Evolutionary conservation across 2,329 filamentous ascomycete species (phyloP).

Genomic region (Xylariomycetidae sp.): DNA sequence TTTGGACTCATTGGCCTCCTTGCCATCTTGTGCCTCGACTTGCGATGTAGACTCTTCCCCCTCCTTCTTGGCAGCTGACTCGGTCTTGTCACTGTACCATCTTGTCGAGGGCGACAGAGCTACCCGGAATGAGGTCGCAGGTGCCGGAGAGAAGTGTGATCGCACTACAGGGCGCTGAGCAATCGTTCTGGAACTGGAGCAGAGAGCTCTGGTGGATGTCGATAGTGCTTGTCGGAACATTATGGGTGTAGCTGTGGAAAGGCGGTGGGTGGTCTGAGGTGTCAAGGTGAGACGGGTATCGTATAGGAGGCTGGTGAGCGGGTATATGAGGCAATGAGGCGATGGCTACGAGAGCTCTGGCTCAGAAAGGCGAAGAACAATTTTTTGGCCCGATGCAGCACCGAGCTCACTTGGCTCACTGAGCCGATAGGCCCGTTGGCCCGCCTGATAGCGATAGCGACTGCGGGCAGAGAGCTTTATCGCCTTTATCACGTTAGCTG

Average conservation of each 20-base stretch:
- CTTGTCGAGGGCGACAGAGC: slow-evolving; percentile 18
- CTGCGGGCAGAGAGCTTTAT: too few relatives aligned
- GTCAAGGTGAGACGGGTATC: slow-evolving; percentile 1
- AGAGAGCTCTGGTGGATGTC: slow-evolving; percentile 23
- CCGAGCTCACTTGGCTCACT: too few relatives aligned
- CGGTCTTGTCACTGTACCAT: slow-evolving; percentile 33
- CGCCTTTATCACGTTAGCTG: too few relatives aligned
- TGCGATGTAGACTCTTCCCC: slow-evolving; percentile 28
- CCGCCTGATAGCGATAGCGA: too few relatives aligned
- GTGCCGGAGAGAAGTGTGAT: slow-evolving; percentile 36
- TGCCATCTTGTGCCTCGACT: slow-evolving; percentile 29
- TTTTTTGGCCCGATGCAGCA: slow-evolving; percentile 6
- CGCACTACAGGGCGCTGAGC: slow-evolving; percentile 42
- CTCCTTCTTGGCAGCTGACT: slow-evolving; percentile 35
- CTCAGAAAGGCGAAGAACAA: slow-evolving; percentile 1
- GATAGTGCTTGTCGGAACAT: slow-evolving; percentile 27
- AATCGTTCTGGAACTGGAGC: slow-evolving; percentile 31
- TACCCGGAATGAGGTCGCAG: slow-evolving; percentile 27
- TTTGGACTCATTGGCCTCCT: slow-evolving; percentile 24
- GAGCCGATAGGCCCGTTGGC: too few relatives aligned
- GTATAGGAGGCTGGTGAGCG: slow-evolving; percentile 6
- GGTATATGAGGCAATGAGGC: slow-evolving; percentile 5
- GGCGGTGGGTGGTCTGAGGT: slow-evolving; percentile 1
- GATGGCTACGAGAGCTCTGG: slow-evolving; percentile 8
- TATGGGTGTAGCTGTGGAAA: too few relatives aligned